Evolutionary conservation across 2,329 filamentous ascomycete genomes (phyloP).

Genomic region (Ophiosphaerella korrae): DNA sequence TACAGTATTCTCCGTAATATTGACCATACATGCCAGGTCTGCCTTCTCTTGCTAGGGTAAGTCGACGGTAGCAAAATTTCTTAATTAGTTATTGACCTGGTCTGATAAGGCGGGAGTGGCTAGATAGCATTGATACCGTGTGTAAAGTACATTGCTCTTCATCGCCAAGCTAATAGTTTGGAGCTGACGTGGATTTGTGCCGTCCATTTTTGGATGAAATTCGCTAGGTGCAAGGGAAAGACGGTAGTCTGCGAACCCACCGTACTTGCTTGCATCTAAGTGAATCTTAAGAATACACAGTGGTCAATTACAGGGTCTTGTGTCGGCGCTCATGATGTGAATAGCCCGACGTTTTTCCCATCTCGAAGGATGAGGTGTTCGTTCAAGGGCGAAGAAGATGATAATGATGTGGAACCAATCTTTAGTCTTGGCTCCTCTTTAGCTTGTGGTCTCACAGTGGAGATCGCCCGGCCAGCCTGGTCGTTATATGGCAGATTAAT

Average conservation of each 20-base stretch:
- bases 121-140: conserved; percentile 9
- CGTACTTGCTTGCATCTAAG: conserved; percentile 9
- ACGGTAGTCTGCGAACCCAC: conserved; percentile 14
- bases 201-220: conserved; percentile 12
- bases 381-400: background rate
- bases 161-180: conserved; percentile 11
- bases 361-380: conserved; percentile 1
- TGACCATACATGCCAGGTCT: conserved; percentile 6
- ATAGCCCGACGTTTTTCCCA: background rate
- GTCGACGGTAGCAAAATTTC: background rate
- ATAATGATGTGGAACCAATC: too few relatives aligned
- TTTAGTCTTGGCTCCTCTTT: background rate
- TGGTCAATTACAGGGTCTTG: background rate
- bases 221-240: conserved; percentile 16
- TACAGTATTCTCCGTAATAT: conserved; percentile 14
- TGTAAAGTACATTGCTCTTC: conserved; percentile 5
- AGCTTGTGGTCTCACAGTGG: background rate
- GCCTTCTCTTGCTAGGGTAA: conserved; percentile 7
- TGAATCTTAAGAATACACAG: conserved; percentile 9
- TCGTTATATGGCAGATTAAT: too few relatives aligned
- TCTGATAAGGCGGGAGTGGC: conserved; percentile 6
- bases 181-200: conserved; percentile 11
- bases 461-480: background rate
- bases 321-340: background rate
- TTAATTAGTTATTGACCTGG: background rate